Conservation (phyloP, 116 monocot genomes). For the Dioscorea cayenensis region DNA sequence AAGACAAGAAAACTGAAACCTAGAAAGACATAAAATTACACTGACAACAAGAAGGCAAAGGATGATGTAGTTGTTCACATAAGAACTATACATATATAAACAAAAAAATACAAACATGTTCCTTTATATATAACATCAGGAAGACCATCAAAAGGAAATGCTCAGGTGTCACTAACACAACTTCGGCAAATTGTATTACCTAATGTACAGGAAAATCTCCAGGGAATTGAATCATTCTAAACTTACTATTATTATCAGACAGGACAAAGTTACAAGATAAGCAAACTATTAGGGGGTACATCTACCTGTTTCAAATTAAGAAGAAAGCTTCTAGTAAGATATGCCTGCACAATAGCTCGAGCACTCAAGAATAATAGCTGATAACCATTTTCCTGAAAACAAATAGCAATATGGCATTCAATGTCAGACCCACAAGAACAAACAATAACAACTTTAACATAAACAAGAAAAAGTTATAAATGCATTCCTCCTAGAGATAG, state of each 20-base stretch:
- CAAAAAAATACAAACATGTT: too few relatives aligned
- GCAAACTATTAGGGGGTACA: background rate
- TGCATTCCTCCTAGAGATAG: background rate
- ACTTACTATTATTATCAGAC: background rate
- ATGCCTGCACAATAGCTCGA: conserved; percentile 75
- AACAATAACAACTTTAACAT: background rate
- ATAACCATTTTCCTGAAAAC: conserved; percentile 65
- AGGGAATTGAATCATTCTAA: background rate
- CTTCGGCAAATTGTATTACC: too few relatives aligned
- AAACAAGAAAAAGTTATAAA: background rate
- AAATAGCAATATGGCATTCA: conserved; percentile 5
- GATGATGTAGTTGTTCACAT: too few relatives aligned
- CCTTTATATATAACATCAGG: too few relatives aligned
- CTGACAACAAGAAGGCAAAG: too few relatives aligned
- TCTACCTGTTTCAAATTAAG: conserved; percentile 70
- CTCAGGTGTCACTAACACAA: too few relatives aligned
- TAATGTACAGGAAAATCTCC: background rate
- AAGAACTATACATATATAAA: too few relatives aligned
- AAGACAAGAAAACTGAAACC: background rate
- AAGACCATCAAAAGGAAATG: too few relatives aligned
- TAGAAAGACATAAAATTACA: too few relatives aligned
- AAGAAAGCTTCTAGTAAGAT: conserved; percentile 71
- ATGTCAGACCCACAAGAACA: background rate
- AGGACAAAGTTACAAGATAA: background rate
- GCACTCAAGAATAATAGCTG: conserved; percentile 74